These are phyloP conservation scores for Vaccinium myrtillus DNA, from an alignment of 148 eudicot species.

Conservation along the genomic window DNA sequence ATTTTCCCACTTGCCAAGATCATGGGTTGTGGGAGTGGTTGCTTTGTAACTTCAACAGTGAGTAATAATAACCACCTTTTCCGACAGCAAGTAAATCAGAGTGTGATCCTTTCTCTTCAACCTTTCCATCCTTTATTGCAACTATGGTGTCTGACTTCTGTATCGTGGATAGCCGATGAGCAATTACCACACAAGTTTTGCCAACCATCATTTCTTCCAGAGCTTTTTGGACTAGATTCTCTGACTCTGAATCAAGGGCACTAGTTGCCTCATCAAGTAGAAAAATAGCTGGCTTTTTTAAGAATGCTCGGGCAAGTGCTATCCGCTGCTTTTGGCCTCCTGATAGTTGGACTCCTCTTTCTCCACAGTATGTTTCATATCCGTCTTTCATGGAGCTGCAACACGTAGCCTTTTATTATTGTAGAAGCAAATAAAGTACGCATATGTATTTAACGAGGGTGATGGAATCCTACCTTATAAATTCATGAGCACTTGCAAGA, in stretches of 20 bases:
- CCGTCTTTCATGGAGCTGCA: slow-evolving; percentile 43
- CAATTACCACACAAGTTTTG: slow-evolving; percentile 44
- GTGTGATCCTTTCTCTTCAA: slow-evolving; percentile 38
- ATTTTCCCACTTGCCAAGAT: too few species aligned
- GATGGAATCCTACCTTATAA: slow-evolving; percentile 28
- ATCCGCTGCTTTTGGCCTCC: slow-evolving; percentile 43
- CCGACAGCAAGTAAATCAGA: slow-evolving; percentile 25
- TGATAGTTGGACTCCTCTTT: slow-evolving; percentile 40
- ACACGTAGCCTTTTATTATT: neutral
- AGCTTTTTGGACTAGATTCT: slow-evolving; percentile 45
- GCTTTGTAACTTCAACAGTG: slow-evolving; percentile 20
- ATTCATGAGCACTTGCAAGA: slow-evolving; percentile 36
- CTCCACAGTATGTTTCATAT: slow-evolving; percentile 36
- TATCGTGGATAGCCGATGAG: slow-evolving; percentile 36
- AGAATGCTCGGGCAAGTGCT: slow-evolving; percentile 35
- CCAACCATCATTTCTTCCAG: slow-evolving; percentile 40
- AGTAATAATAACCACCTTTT: slow-evolving; percentile 23
- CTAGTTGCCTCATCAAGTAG: slow-evolving; percentile 49
- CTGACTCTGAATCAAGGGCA: slow-evolving; percentile 35
- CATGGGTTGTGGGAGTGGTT: neutral
- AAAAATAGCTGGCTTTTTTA: slow-evolving; percentile 34
- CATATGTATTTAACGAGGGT: neutral
- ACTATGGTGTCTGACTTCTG: slow-evolving; percentile 31
- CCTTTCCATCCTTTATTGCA: slow-evolving; percentile 34
- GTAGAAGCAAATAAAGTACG: neutral